These are phyloP conservation scores for Selaginella moellendorffii DNA, from an alignment of 75 land plant genomes.

Conservation along the genomic window DNA sequence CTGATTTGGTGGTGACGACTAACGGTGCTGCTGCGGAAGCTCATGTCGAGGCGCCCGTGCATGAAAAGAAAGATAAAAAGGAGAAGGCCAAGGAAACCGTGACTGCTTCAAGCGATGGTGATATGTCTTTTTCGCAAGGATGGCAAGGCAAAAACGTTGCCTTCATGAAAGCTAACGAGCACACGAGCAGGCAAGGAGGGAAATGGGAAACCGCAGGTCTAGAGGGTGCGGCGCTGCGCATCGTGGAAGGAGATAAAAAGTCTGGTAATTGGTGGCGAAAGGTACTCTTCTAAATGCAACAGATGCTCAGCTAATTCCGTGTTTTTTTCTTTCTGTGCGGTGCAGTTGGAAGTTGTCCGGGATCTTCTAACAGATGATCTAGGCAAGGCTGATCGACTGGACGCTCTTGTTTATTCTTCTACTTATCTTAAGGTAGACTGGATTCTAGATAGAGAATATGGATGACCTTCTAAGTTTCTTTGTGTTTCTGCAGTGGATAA, in stretches of 20 bases:
- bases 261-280: slow-evolving; percentile 91
- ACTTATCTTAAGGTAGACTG: slow-evolving; percentile 67
- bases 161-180: slow-evolving; percentile 87
- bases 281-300: slow-evolving; percentile 33
- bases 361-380: slow-evolving; percentile 36
- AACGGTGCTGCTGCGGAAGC: not conserved
- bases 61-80: slow-evolving; percentile 7
- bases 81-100: not conserved
- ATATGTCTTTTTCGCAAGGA: slow-evolving; percentile 44
- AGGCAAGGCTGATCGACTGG: slow-evolving; percentile 32
- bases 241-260: slow-evolving; percentile 66
- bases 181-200: slow-evolving; percentile 38
- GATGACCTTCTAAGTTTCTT: slow-evolving; percentile 38
- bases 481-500: slow-evolving; percentile 71
- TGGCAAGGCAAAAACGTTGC: slow-evolving; percentile 67
- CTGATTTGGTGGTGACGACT: slow-evolving; percentile 19
- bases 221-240: slow-evolving; percentile 48
- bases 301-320: slow-evolving; percentile 25
- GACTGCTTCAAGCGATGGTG: not conserved
- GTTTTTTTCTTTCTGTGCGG: slow-evolving; percentile 54
- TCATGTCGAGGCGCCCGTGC: not conserved
- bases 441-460: slow-evolving; percentile 23
- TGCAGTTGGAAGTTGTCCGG: slow-evolving; percentile 82
- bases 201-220: slow-evolving; percentile 63
- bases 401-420: slow-evolving; percentile 62